These are phyloP conservation scores for Ascochyta clinopodiicola DNA, from an alignment of 2,329 filamentous ascomycete genomes.

Conservation along the genomic window DNA sequence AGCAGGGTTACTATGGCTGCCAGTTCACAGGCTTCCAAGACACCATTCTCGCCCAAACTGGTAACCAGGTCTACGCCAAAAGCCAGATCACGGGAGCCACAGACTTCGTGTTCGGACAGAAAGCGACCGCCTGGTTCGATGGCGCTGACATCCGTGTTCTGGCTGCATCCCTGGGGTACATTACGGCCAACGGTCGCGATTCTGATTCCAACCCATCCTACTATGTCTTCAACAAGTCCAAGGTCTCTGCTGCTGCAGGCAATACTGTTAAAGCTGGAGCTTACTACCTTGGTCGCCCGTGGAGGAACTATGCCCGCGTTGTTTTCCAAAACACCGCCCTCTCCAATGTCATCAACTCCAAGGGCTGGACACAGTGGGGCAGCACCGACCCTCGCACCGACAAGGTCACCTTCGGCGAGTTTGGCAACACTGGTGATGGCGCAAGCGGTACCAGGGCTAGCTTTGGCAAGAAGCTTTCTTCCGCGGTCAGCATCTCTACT, in stretches of 20 bases:
- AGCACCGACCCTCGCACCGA: slow-evolving; percentile 56
- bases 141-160: slow-evolving; percentile 57
- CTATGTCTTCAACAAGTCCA: slow-evolving; percentile 64
- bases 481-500: slow-evolving; percentile 52
- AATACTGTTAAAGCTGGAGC: slow-evolving; percentile 49
- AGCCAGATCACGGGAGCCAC: slow-evolving; percentile 63
- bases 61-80: slow-evolving; percentile 63
- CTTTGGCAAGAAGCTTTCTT: slow-evolving; percentile 53
- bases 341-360: slow-evolving; percentile 62
- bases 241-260: slow-evolving; percentile 51
- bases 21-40: slow-evolving; percentile 65
- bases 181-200: slow-evolving; percentile 46
- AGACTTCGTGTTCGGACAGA: slow-evolving; percentile 67
- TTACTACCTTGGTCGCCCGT: slow-evolving; percentile 62
- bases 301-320: slow-evolving; percentile 59
- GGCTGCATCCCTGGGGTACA: slow-evolving; percentile 50
- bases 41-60: slow-evolving; percentile 54
- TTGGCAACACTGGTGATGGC: slow-evolving; percentile 64
- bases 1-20: slow-evolving; percentile 65
- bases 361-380: slow-evolving; percentile 66
- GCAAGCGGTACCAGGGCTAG: slow-evolving; percentile 60
- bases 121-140: slow-evolving; percentile 61
- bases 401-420: slow-evolving; percentile 65
- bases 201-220: slow-evolving; percentile 49
- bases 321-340: slow-evolving; percentile 60